Evolutionary conservation across 2,329 filamentous ascomycete genomes (phyloP).

Genomic region (Didymella arachidicola): DNA sequence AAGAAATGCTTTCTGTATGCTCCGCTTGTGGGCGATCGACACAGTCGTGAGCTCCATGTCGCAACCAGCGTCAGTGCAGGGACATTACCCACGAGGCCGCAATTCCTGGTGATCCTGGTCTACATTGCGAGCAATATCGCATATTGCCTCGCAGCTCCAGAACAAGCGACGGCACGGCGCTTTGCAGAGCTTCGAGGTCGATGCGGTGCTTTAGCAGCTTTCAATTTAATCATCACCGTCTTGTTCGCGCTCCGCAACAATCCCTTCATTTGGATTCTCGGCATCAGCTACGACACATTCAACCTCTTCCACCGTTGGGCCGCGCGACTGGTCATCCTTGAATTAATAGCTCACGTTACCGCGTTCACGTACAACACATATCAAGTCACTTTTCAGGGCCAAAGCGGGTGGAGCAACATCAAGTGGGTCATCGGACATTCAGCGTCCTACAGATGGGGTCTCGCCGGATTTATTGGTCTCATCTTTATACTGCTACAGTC

Average conservation of each 20-base stretch:
- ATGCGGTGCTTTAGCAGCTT: conserved; percentile 71
- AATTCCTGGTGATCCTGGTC: conserved; percentile 51
- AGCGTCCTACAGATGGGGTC: conserved; percentile 63
- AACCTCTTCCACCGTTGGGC: conserved; percentile 80
- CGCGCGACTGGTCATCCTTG: conserved; percentile 73
- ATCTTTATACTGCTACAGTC: conserved; percentile 69
- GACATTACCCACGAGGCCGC: conserved; percentile 52
- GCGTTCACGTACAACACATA: conserved; percentile 60
- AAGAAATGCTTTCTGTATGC: conserved; percentile 53
- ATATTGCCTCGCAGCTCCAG: conserved; percentile 59
- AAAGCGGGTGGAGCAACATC: conserved; percentile 41
- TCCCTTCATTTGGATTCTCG: conserved; percentile 71
- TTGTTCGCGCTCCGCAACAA: conserved; percentile 77
- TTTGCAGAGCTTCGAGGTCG: conserved; percentile 67
- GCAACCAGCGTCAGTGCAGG: conserved; percentile 52
- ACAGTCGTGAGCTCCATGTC: conserved; percentile 49
- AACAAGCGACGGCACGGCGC: conserved; percentile 73
- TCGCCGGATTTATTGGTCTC: conserved; percentile 67
- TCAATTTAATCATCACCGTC: conserved; percentile 78
- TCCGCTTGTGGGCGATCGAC: conserved; percentile 50
- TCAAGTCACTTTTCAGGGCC: conserved; percentile 56
- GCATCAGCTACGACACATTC: conserved; percentile 79
- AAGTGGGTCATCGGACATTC: conserved; percentile 42
- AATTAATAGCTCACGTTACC: conserved; percentile 69
- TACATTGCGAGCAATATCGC: conserved; percentile 52